These are phyloP conservation scores for Cavenderia fasciculata DNA, from an alignment of 78 protist genomes.

Conservation along the genomic window DNA sequence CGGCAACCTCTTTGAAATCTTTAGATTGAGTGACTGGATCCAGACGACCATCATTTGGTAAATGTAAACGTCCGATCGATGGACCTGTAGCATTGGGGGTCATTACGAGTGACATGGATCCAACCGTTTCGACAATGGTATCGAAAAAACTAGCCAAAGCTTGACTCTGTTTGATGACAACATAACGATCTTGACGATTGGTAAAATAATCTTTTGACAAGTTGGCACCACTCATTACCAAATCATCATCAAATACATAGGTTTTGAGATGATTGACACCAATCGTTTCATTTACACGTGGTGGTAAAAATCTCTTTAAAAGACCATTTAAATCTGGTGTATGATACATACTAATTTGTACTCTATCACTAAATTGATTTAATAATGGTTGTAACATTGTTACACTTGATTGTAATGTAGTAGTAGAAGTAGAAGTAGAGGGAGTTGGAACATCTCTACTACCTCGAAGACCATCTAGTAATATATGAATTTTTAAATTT, in stretches of 20 bases:
- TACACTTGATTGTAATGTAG: neutral
- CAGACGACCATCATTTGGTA: neutral
- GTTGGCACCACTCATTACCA: slow-evolving; percentile 80
- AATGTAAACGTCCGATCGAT: too few relatives aligned
- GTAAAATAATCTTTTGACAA: slow-evolving; percentile 76
- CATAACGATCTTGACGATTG: slow-evolving; percentile 84
- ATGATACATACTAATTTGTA: slow-evolving; percentile 27
- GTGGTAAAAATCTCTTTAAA: slow-evolving; percentile 35
- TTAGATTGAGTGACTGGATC: slow-evolving; percentile 31
- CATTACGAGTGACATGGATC: neutral
- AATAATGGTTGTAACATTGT: neutral
- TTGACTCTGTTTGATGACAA: neutral
- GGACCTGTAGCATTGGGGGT: too few relatives aligned
- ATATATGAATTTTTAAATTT: slow-evolving; percentile 32
- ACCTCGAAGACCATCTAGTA: slow-evolving; percentile 64
- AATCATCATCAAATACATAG: slow-evolving; percentile 78
- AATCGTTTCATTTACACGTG: slow-evolving; percentile 67
- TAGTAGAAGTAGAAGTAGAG: too few relatives aligned
- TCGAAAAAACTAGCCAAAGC: slow-evolving; percentile 18
- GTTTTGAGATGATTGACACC: slow-evolving; percentile 84
- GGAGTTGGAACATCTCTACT: neutral
- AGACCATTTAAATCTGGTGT: slow-evolving; percentile 65
- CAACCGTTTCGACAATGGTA: slow-evolving; percentile 9
- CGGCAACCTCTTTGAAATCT: slow-evolving; percentile 19
- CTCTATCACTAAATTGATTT: slow-evolving; percentile 6